These are phyloP conservation scores for Candida maesae DNA, from an alignment of 805 yeast genomes.

Conservation along the genomic window DNA sequence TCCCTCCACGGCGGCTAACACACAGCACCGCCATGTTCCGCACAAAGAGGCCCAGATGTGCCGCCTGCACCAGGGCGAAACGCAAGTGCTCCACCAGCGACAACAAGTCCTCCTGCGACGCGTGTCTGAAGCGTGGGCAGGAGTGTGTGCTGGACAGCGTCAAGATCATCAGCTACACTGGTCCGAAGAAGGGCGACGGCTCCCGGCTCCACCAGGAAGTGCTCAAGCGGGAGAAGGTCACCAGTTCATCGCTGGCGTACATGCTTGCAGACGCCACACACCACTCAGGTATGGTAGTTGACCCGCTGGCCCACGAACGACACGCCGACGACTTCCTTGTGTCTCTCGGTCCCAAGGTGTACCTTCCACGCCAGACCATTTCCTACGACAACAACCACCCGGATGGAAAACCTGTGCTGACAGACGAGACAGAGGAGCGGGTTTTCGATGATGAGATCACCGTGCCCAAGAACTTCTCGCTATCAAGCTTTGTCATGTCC, in stretches of 20 bases:
- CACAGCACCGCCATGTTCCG: conserved; percentile 1
- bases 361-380: conserved; percentile 5
- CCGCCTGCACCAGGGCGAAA: conserved; percentile 8
- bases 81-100: conserved; percentile 5
- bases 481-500: conserved; percentile 8
- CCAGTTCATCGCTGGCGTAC: conserved; percentile 3
- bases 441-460: conserved; percentile 8
- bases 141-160: conserved; percentile 6
- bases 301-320: conserved; percentile 5
- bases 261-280: conserved; percentile 6
- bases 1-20: not conserved
- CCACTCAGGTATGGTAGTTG: not conserved
- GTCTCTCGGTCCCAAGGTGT: conserved; percentile 6
- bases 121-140: conserved; percentile 8
- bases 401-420: conserved; percentile 3
- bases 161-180: conserved; percentile 10
- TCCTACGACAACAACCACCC: not conserved
- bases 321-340: conserved; percentile 6
- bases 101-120: conserved; percentile 6
- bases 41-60: conserved; percentile 7
- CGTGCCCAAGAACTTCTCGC: conserved; percentile 6
- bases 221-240: conserved; percentile 1
- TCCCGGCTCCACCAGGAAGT: not conserved
- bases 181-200: conserved; percentile 1
- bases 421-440: conserved; percentile 6